Evolutionary conservation across 768 basidiomycete species (phyloP).

Genomic region (Pisolithus marmoratus): DNA sequence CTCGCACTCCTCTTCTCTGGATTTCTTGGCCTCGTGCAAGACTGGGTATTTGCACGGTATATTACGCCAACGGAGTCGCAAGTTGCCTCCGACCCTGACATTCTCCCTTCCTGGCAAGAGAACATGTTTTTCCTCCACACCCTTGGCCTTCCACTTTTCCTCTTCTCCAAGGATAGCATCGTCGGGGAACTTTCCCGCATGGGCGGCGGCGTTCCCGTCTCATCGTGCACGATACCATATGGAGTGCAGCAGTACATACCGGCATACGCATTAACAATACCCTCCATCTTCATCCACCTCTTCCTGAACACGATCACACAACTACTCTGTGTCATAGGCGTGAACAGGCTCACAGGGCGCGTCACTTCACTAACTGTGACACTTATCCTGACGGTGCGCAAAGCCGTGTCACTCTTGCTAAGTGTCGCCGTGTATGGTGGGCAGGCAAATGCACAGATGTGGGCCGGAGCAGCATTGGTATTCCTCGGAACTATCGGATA

Average conservation of each 20-base stretch:
- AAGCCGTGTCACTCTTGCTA: constrained; percentile 70
- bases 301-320: constrained; percentile 78
- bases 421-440: constrained; percentile 53
- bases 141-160: constrained; percentile 73
- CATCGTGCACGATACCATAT: constrained; percentile 8
- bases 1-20: constrained; percentile 77
- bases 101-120: constrained; percentile 68
- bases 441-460: constrained; percentile 43
- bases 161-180: constrained; percentile 52
- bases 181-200: constrained; percentile 13
- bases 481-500: constrained; percentile 69
- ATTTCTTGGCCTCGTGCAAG: constrained; percentile 79
- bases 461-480: constrained; percentile 64
- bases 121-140: constrained; percentile 89
- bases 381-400: constrained; percentile 74
- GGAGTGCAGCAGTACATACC: neutral
- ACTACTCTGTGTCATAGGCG: constrained; percentile 79
- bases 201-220: constrained; percentile 8
- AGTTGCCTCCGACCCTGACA: constrained; percentile 11
- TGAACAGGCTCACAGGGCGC: constrained; percentile 76
- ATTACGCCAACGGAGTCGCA: constrained; percentile 24
- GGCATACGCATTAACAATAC: constrained; percentile 36
- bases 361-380: constrained; percentile 74
- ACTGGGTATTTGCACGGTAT: constrained; percentile 62
- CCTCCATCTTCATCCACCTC: constrained; percentile 57